Base-by-base conservation (phyloP, 495 filamentous ascomycete genomes). In the Xylaria sp. region DNA sequence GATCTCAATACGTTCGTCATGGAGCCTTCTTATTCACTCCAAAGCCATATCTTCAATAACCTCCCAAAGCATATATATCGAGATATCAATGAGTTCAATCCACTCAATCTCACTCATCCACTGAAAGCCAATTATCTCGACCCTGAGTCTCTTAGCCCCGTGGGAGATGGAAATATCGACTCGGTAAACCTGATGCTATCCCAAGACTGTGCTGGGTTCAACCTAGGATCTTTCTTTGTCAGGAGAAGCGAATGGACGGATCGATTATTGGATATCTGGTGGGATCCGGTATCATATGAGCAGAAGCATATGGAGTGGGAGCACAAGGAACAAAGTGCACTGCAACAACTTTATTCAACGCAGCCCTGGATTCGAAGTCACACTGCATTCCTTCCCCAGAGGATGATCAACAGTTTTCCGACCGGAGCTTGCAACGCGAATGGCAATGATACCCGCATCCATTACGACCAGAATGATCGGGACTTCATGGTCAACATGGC, bases 401-500 rank as follows among this genome's bases (percentile, higher is more conserved):
- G 96, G 69, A 92, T 88, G 80, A 92, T 98, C 84, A 99, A 98
- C 85, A 92, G 92, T 31, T 99, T 97, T 80, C 97, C 96, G 1
- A 87, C 87, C 3, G 95, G 94, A 1, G 96, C 97, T 2, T 99
- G 96, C 80, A 78, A 77, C 6, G 93, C 95, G 31, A 90, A 92
- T 62, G 85, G 85, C 19, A 88, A 90, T 61, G 91, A 97, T 76
- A 85, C 88, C 0, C 83, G 86, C 5, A 90, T 97, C 43, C 97
- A 98, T 79, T 99, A 98, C 79, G 85, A 92, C 52, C 87, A 97
- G 80, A 84, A 88, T 41, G 94, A 94, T 57, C 87, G 93, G 21
- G 96, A 99, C 80, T 97, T 99, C 75, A 74, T 98, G n/a, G 95
- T 99, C 72, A 99, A 98, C 78, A 98, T 98, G 95, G 96, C 96